Evolutionary conservation across 257 asterid species (phyloP).

Genomic region (Gentiana macrophylla): DNA sequence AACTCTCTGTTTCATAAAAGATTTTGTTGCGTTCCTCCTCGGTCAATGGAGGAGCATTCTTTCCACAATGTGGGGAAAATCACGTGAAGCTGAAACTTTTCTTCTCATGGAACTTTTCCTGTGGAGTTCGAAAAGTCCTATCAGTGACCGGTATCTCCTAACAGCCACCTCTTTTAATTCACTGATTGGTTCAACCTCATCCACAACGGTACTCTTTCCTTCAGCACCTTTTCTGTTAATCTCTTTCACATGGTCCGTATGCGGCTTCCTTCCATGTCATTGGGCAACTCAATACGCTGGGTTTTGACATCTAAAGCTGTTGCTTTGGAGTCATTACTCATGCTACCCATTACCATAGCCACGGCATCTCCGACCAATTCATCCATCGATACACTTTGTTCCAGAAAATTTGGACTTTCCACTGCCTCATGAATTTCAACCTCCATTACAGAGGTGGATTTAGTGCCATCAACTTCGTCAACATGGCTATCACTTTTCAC

Average conservation of each 20-base stretch:
- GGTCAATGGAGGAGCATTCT: slow-evolving; percentile 18
- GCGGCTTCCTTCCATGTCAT: slow-evolving; percentile 18
- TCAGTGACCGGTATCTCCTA: slow-evolving; percentile 15
- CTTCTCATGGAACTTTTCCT: slow-evolving; percentile 44
- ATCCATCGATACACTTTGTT: slow-evolving; percentile 25
- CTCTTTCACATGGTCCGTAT: slow-evolving; percentile 17
- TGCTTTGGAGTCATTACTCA: slow-evolving; percentile 16
- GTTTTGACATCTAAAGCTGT: slow-evolving; percentile 17
- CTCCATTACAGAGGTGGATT: background rate
- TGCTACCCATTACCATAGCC: slow-evolving; percentile 8
- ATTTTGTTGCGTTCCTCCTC: slow-evolving; percentile 18
- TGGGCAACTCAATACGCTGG: slow-evolving; percentile 17
- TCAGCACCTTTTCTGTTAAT: slow-evolving; percentile 12
- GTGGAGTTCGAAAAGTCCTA: slow-evolving; percentile 20
- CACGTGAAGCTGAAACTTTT: slow-evolving; percentile 71
- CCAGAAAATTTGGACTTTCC: slow-evolving; percentile 5
- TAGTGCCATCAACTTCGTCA: background rate
- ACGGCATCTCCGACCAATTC: slow-evolving; percentile 27
- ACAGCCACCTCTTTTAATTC: slow-evolving; percentile 16
- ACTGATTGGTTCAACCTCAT: slow-evolving; percentile 10
- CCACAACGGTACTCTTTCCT: slow-evolving; percentile 10
- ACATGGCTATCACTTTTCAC: no score
- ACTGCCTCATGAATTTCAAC: slow-evolving; percentile 2
- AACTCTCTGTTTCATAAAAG: slow-evolving; percentile 16
- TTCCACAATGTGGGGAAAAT: slow-evolving; percentile 69